A percentile compares a stretch with the other conserved stretches of the same genome.
Conservation (phyloP, 257 asterid genomes). For the Knoxia roxburghii region DNA sequence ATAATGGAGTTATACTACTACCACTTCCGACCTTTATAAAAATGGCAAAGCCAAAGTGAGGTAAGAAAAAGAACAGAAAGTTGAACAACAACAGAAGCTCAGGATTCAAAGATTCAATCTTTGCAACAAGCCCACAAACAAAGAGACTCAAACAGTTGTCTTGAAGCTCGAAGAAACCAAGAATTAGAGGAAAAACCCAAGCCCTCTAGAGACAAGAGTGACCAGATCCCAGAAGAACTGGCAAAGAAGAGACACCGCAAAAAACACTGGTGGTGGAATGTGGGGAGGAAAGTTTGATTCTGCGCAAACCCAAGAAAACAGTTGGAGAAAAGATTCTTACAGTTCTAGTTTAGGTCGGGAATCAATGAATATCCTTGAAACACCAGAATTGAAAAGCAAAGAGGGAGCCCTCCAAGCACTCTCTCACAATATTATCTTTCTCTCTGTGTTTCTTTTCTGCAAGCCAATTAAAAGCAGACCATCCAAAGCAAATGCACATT, state of each 20-base stretch:
- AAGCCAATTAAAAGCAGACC: constrained; percentile 42
- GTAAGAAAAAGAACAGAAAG: constrained; percentile 11
- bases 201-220: constrained; percentile 11
- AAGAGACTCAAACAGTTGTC: constrained; percentile 4
- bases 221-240: constrained; percentile 52
- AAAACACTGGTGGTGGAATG: constrained; percentile 12
- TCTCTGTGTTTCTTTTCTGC: constrained; percentile 22
- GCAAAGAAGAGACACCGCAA: constrained; percentile 14
- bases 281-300: constrained; percentile 13
- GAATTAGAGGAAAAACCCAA: constrained; percentile 8
- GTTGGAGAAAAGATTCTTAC: constrained; percentile 3
- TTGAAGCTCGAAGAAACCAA: not conserved
- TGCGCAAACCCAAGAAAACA: constrained; percentile 18
- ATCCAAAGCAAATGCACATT: constrained; percentile 63
- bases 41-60: constrained; percentile 7
- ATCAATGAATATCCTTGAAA: constrained; percentile 27
- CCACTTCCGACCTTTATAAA: not conserved
- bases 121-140: constrained; percentile 24
- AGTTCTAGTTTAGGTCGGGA: constrained; percentile 15
- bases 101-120: constrained; percentile 35
- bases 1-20: not conserved
- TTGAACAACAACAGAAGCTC: constrained; percentile 8
- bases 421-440: not conserved
- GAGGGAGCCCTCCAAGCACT: constrained; percentile 22
- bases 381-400: constrained; percentile 24